Base-by-base conservation (phyloP, 345 rosid species). In the Dipteronia dyeriana region DNA sequence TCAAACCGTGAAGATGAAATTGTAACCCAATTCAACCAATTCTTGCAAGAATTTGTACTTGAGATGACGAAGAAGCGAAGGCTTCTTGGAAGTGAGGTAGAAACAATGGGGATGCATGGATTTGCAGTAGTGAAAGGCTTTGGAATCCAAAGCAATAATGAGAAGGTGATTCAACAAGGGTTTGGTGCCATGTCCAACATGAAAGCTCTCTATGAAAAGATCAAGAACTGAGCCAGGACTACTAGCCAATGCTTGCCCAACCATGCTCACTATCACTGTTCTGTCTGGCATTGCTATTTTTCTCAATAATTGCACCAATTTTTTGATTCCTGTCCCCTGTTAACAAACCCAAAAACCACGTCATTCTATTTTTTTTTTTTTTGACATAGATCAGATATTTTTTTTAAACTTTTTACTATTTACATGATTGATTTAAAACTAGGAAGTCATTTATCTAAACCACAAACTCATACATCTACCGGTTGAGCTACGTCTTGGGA, bases 151-250 rank as follows among this genome's bases (percentile, higher is more conserved):
- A 47, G 82, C 84, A 25, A 85, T 74, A 74, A 89, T 81, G 34
- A 90, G 75, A 79, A 90, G 72, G 77, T 89, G 88, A 69, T 86
- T 85, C 79, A 90, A 70, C 47, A 87, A 76, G 62, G 2, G 66
- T 68, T 78, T 60, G 0, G 88, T 87, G 20, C 79, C 79, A 23
- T 83, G 53, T 0, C 94, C 90, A 17, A 79, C 78, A 9, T 81
- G 64, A 72, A 86, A 81, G 79, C 92, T 87, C 79, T 84, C 83
- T 5, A 92, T 82, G 81, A 90, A 89, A 7, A 85, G 77, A 74
- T 92, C 89, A 25, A 90, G 79, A 59, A 86, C 26, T 12, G 90
- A 86, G 14, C 62, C 83, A 7, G 83, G 83, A 14, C 76, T 68
- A 20, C 76, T 76, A 20, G 90, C 88, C 87, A 88, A 85, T 75